Base-by-base conservation (phyloP, 108 stramenopile species). In the Nitzschia putrida region DNA sequence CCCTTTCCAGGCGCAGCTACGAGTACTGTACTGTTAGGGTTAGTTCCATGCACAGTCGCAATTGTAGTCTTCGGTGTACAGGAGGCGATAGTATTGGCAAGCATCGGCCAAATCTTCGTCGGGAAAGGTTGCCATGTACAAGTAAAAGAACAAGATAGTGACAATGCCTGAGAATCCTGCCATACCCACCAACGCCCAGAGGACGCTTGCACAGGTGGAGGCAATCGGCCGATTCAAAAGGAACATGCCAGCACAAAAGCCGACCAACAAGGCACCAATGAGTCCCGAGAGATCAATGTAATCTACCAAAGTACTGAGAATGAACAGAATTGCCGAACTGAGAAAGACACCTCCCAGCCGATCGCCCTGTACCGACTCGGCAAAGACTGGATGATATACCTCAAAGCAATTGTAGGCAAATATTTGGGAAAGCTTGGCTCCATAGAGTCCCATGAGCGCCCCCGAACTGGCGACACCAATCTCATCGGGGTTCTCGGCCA, bases 41-140 rank as follows among this genome's bases (percentile, higher is more conserved):
- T 44, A 72, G n/a, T 37, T 21, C 77, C 71, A 78, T 45, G 53
- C 18, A 51, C 92, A 93, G 45, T 79, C 79, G 60, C 92, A 93
- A 26, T 84, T 72, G 64, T 93, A 93, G 23, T 74, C 86, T 44
- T 90, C 89, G 44, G 81, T 81, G 55, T 76, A 89, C 16, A 90
- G 71, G 57, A 61, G 70, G 71, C 88, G 80, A 54, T 87, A 93
- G 75, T 93, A 93, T n/a, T 78, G 75, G 65, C 92, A 93, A 0
- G 85, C 80, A 67, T 90, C 84, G 16, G 77, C 87, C 59, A 93
- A 55, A 9, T 93, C 86, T 11, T 86, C 84, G 56, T 85, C 87
- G 14, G 80, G 55, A 51, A 85, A 86, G 3, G 78, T 61, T 16
- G 57, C 64, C 10, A 69, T 50, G 14, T 54, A 64, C 18, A 87